These are phyloP conservation scores for Mortierella sp. DNA, from an alignment of 371 early-diverging fungal genomes.

Conservation along the genomic window DNA sequence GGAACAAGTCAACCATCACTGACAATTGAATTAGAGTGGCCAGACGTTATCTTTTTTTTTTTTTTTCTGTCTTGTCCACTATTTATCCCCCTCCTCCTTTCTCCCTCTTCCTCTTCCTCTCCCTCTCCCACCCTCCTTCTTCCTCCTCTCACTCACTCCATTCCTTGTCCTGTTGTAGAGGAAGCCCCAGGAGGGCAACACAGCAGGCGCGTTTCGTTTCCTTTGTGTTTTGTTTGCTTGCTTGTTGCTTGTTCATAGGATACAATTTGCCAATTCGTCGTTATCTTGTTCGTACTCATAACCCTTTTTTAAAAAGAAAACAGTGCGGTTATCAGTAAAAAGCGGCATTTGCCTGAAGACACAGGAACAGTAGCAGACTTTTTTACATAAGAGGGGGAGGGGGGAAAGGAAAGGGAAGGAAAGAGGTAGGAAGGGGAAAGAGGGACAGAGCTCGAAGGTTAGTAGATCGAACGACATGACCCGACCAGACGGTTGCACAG, in stretches of 20 bases:
- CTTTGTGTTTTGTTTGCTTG: slow-evolving; percentile 4
- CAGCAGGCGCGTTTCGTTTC: slow-evolving; percentile 3
- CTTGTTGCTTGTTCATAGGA: slow-evolving; percentile 3
- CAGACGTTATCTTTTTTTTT: slow-evolving; percentile 1
- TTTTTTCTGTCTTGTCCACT: not conserved
- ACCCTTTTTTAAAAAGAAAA: slow-evolving; percentile 1
- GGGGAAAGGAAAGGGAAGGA: not conserved
- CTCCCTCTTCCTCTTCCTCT: slow-evolving; percentile 2
- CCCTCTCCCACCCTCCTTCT: slow-evolving; percentile 3
- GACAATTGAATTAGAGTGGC: not conserved
- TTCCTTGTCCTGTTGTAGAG: slow-evolving; percentile 5
- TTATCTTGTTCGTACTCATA: slow-evolving; percentile 11
- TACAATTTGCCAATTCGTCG: not conserved
- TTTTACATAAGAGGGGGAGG: not conserved
- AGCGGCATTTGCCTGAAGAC: no score
- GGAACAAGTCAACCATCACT: slow-evolving; percentile 36
- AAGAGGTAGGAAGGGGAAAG: no score
- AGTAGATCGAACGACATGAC: no score
- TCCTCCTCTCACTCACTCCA: slow-evolving; percentile 3
- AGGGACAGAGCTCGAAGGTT: no score
- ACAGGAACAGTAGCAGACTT: not conserved
- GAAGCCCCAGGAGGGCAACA: slow-evolving; percentile 14
- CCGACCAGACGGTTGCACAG: no score
- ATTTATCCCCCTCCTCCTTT: not conserved
- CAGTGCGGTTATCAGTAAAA: not conserved